These are phyloP conservation scores for Ustilago crameri DNA, from an alignment of 1,284 basidiomycete genomes.

Conservation along the genomic window DNA sequence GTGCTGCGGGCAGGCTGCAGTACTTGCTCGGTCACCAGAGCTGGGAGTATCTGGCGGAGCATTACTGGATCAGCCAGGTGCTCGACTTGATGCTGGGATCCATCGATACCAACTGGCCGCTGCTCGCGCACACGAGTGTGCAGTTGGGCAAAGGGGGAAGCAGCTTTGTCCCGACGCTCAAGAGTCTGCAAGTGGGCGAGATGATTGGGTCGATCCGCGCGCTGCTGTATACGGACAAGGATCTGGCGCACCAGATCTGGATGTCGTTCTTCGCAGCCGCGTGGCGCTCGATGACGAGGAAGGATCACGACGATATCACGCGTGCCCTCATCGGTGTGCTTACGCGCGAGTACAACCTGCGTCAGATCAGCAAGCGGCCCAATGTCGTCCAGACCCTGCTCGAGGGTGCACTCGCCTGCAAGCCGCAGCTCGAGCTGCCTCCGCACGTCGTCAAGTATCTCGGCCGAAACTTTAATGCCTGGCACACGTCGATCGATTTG, in stretches of 20 bases:
- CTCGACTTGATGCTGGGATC: constrained; percentile 85
- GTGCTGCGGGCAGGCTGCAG: constrained; percentile 82
- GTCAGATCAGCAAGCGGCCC: constrained; percentile 88
- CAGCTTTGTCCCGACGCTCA: constrained; percentile 46
- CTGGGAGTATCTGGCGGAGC: constrained; percentile 93
- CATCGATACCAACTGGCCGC: constrained; percentile 53
- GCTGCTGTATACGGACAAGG: constrained; percentile 82
- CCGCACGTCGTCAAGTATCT: constrained; percentile 96
- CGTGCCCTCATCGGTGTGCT: constrained; percentile 89
- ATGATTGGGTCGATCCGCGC: constrained; percentile 77
- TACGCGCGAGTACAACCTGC: constrained; percentile 91
- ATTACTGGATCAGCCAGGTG: constrained; percentile 94
- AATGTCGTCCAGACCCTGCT: constrained; percentile 95
- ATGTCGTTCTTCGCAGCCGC: constrained; percentile 87
- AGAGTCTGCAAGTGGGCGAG: constrained; percentile 43
- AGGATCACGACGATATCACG: constrained; percentile 89
- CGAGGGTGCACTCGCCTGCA: constrained; percentile 83
- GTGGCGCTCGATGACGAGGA: constrained; percentile 85
- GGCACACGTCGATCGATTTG: constrained; percentile 91
- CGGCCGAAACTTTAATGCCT: constrained; percentile 93
- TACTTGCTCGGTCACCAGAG: constrained; percentile 93
- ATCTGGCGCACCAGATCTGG: constrained; percentile 86
- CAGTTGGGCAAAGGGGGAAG: constrained; percentile 41
- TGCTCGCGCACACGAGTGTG: constrained; percentile 36
- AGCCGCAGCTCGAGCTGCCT: constrained; percentile 86